A percentile compares a stretch with the other conserved stretches of the same genome.
Conservation (phyloP, 805 yeast species). For the Zygoascus biomembranicola region DNA sequence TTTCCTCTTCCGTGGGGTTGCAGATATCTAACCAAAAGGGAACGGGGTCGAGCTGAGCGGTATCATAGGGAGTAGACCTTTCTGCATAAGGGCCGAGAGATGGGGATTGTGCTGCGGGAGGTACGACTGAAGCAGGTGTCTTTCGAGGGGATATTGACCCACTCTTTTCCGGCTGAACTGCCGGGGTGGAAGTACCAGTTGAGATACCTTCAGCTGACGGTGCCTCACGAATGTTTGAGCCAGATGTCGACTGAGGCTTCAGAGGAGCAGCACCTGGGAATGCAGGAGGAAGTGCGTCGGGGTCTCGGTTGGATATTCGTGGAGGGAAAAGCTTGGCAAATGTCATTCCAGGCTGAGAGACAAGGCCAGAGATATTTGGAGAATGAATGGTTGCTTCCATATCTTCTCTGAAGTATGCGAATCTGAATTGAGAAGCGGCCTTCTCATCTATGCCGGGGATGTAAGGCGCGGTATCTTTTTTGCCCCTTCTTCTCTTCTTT, state of each 20-base stretch:
- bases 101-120: not conserved
- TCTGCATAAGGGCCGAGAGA: not conserved
- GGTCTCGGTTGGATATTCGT: not conserved
- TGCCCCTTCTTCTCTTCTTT: not conserved
- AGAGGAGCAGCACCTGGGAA: slow-evolving; percentile 2
- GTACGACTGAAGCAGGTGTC: not conserved
- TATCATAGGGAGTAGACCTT: not conserved
- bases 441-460: slow-evolving; percentile 25
- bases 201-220: not conserved
- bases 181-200: not conserved
- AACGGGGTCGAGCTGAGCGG: slow-evolving; percentile 5
- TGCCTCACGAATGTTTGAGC: not conserved
- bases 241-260: not conserved
- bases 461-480: slow-evolving; percentile 4
- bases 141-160: not conserved
- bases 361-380: slow-evolving; percentile 74
- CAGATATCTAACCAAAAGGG: slow-evolving; percentile 90
- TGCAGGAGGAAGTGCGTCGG: not conserved
- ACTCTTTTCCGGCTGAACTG: not conserved
- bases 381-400: slow-evolving; percentile 84
- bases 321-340: slow-evolving; percentile 54
- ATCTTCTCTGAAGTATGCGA: slow-evolving; percentile 89
- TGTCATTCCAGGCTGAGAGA: slow-evolving; percentile 47
- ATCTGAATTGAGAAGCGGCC: slow-evolving; percentile 55
- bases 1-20: slow-evolving; percentile 93